Percentiles rank a stretch among this genome's conserved stretches.
phyloP scores from a whole-genome alignment of 306 rosid genomes.

The Ormosia semicastrata region DNA sequence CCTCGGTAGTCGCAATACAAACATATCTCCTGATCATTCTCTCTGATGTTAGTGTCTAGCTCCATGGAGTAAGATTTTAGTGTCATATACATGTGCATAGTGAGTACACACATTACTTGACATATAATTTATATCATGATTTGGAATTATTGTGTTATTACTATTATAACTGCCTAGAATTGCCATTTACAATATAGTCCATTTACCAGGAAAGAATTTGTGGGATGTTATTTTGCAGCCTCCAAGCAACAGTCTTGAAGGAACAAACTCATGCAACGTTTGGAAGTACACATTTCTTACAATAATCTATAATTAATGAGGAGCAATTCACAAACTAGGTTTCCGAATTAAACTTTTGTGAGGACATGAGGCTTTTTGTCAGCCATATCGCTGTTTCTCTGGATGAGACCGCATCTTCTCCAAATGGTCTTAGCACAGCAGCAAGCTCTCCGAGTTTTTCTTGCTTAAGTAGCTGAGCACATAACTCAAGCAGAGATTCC shows the following conservation, averaged over 20 bases:
- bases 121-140: too few species aligned
- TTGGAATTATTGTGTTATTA: too few species aligned
- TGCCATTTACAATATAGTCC: constrained; percentile 26
- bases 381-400: constrained; percentile 95
- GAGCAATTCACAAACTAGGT: constrained; percentile 32
- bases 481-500: constrained; percentile 84
- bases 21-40: too few species aligned
- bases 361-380: constrained; percentile 78
- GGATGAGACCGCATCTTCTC: constrained; percentile 76
- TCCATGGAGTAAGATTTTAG: too few species aligned
- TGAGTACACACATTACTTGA: too few species aligned
- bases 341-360: constrained; percentile 63
- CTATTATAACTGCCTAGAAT: too few species aligned
- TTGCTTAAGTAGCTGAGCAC: constrained; percentile 85
- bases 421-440: constrained; percentile 78
- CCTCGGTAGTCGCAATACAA: too few species aligned
- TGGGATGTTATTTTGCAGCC: constrained; percentile 29
- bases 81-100: too few species aligned
- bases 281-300: constrained; percentile 35
- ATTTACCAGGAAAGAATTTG: constrained; percentile 34
- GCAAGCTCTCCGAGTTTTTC: constrained; percentile 91
- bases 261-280: constrained; percentile 36
- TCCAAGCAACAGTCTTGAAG: constrained; percentile 40
- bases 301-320: constrained; percentile 31
- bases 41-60: too few species aligned